phyloP scores from a whole-genome alignment of 1,284 basidiomycete species.

The Melanopsichium pennsylvanicum region DNA sequence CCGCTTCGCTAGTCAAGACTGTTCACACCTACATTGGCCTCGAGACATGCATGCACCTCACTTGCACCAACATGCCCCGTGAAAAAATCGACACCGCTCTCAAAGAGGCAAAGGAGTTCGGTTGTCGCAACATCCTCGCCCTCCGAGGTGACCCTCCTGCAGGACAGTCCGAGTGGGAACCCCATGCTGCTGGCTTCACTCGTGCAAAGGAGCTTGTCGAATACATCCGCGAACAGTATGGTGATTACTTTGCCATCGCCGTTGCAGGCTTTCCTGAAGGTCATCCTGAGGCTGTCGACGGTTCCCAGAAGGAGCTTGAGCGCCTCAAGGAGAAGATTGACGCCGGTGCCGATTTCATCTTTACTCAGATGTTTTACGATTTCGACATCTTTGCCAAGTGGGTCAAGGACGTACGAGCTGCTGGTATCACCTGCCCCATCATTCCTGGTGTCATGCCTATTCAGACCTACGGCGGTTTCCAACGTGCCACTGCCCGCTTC shows the following conservation, averaged over 20 bases:
- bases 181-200: slow-evolving; percentile 61
- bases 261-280: slow-evolving; percentile 72
- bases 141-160: slow-evolving; percentile 74
- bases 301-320: slow-evolving; percentile 74
- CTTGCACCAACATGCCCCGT: slow-evolving; percentile 74
- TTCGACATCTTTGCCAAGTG: slow-evolving; percentile 82
- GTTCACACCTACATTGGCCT: slow-evolving; percentile 65
- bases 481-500: slow-evolving; percentile 87
- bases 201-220: slow-evolving; percentile 62
- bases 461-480: slow-evolving; percentile 96
- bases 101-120: slow-evolving; percentile 87
- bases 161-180: slow-evolving; percentile 69
- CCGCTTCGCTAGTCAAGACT: slow-evolving; percentile 84
- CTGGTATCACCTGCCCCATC: slow-evolving; percentile 87
- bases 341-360: slow-evolving; percentile 86
- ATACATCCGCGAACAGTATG: slow-evolving; percentile 62
- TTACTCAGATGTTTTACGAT: slow-evolving; percentile 97
- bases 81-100: slow-evolving; percentile 92
- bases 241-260: slow-evolving; percentile 65
- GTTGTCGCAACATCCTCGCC: slow-evolving; percentile 93
- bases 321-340: slow-evolving; percentile 88
- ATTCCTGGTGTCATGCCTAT: slow-evolving; percentile 96
- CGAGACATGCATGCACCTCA: slow-evolving; percentile 66
- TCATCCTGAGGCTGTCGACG: slow-evolving; percentile 68
- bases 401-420: slow-evolving; percentile 73